phyloP scores from a whole-genome alignment of 2,329 filamentous ascomycete genomes.

The Bisporella sp. region DNA sequence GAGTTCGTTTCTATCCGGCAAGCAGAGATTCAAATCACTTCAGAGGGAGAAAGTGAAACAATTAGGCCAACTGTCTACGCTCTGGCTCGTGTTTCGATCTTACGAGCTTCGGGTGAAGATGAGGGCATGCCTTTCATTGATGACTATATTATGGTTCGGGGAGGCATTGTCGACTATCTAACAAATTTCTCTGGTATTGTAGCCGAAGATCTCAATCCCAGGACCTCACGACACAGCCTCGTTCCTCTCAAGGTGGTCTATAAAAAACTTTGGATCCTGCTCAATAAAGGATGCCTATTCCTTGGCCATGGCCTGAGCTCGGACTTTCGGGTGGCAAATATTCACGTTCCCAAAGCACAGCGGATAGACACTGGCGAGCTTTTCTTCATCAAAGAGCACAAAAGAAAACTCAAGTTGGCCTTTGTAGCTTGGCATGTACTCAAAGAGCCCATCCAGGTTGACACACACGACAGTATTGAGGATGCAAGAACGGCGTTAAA shows the following conservation, averaged over 20 bases:
- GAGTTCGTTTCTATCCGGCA: conserved; percentile 93
- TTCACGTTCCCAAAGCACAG: conserved; percentile 83
- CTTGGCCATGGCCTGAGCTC: conserved; percentile 89
- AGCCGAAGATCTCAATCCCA: conserved; percentile 73
- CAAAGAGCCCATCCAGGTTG: conserved; percentile 88
- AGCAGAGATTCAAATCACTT: conserved; percentile 93
- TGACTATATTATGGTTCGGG: conserved; percentile 89
- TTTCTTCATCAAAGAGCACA: conserved; percentile 74
- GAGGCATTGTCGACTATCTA: conserved; percentile 90
- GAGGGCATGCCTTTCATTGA: conserved; percentile 90
- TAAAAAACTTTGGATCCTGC: conserved; percentile 94
- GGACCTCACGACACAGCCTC: conserved; percentile 72
- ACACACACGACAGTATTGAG: conserved; percentile 91
- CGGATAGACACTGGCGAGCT: conserved; percentile 92
- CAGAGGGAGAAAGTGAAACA: conserved; percentile 85
- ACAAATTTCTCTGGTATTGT: conserved; percentile 92
- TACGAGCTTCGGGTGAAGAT: conserved; percentile 69
- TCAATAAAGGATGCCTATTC: conserved; percentile 91
- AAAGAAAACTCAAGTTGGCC: conserved; percentile 82
- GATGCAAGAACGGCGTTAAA: conserved; percentile 87
- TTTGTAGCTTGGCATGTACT: conserved; percentile 89
- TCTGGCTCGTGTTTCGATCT: conserved; percentile 85
- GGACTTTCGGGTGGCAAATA: conserved; percentile 97
- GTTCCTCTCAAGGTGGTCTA: conserved; percentile 87
- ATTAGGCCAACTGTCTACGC: conserved; percentile 87